Percentiles rank a stretch among this genome's conserved stretches.
Evolutionary conservation across 2,329 filamentous ascomycete genomes (phyloP).

Genomic region (Hypoxylon sp.): DNA sequence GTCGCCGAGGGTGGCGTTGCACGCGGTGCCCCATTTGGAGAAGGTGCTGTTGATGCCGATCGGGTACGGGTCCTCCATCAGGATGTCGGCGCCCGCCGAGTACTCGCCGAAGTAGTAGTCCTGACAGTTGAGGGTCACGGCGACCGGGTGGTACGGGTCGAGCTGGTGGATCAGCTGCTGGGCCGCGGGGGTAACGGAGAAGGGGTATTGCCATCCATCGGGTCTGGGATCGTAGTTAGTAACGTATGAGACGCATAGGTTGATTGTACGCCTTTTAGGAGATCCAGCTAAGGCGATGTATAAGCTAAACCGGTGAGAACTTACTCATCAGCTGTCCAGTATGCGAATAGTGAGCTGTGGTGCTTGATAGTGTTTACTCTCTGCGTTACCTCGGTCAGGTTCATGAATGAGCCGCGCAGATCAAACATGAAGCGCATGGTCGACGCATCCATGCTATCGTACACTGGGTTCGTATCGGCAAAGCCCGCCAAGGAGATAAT

Average conservation of each 20-base stretch:
- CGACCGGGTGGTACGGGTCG: slow-evolving; percentile 72
- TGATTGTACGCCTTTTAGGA: background rate
- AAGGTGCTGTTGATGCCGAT: slow-evolving; percentile 67
- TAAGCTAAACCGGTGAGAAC: slow-evolving; percentile 23
- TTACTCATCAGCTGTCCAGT: slow-evolving; percentile 61
- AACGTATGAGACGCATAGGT: background rate
- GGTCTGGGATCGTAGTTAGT: slow-evolving; percentile 50
- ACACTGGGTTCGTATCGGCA: slow-evolving; percentile 52
- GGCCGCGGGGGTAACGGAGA: slow-evolving; percentile 57
- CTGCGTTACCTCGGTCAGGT: slow-evolving; percentile 54
- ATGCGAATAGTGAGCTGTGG: slow-evolving; percentile 57
- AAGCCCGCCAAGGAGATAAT: slow-evolving; percentile 59
- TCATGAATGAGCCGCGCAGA: slow-evolving; percentile 58
- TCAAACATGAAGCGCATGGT: slow-evolving; percentile 60
- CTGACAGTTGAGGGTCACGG: slow-evolving; percentile 70
- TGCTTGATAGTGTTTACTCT: slow-evolving; percentile 57
- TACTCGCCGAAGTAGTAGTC: slow-evolving; percentile 71
- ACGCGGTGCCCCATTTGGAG: slow-evolving; percentile 66
- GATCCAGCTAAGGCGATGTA: background rate
- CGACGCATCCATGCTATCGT: slow-evolving; percentile 55
- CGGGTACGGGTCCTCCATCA: slow-evolving; percentile 71
- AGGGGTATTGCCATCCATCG: slow-evolving; percentile 67
- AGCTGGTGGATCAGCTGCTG: slow-evolving; percentile 57
- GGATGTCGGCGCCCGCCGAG: slow-evolving; percentile 65
- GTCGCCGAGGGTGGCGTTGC: slow-evolving; percentile 70